Evolutionary conservation across 164 flowering plant species (phyloP).

Genomic region (Santalum album): DNA sequence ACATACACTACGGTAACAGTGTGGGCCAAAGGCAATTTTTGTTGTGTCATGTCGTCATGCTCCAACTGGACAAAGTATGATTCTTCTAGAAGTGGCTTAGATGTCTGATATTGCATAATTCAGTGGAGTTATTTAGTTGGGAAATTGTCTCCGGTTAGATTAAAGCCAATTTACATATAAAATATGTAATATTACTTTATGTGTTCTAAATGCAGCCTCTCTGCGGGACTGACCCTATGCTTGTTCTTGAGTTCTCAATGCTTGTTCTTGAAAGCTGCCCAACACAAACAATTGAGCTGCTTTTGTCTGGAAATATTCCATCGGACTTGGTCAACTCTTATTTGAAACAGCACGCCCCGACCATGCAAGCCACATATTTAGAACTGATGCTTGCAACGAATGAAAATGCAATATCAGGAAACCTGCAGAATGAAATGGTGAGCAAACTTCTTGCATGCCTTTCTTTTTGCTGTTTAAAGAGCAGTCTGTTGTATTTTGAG

Average conservation of each 20-base stretch:
- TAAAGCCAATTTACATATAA: background rate
- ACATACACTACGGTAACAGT: too few species aligned
- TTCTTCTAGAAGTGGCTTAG: background rate
- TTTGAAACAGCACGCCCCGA: conserved; percentile 91
- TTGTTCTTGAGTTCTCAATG: conserved; percentile 89
- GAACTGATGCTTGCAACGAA: conserved; percentile 91
- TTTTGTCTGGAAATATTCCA: conserved; percentile 82
- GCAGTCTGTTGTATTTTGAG: too few species aligned
- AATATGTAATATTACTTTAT: conserved; percentile 6
- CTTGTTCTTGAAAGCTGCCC: conserved; percentile 94
- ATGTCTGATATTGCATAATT: background rate
- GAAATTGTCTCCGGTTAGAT: background rate
- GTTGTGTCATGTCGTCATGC: too few species aligned
- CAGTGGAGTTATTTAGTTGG: background rate
- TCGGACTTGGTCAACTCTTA: conserved; percentile 95
- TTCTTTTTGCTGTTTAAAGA: background rate
- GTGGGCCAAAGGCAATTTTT: background rate
- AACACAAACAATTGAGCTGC: conserved; percentile 84
- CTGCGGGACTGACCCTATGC: conserved; percentile 85
- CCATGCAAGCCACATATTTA: conserved; percentile 83
- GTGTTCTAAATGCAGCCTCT: conserved; percentile 74
- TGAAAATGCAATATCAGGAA: conserved; percentile 77
- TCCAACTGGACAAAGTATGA: background rate
- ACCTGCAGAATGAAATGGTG: conserved; percentile 98
- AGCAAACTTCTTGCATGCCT: conserved; percentile 7